Evolutionary conservation across 2,329 filamentous ascomycete genomes (phyloP).

Genomic region (Fonsecaea pugnacius): DNA sequence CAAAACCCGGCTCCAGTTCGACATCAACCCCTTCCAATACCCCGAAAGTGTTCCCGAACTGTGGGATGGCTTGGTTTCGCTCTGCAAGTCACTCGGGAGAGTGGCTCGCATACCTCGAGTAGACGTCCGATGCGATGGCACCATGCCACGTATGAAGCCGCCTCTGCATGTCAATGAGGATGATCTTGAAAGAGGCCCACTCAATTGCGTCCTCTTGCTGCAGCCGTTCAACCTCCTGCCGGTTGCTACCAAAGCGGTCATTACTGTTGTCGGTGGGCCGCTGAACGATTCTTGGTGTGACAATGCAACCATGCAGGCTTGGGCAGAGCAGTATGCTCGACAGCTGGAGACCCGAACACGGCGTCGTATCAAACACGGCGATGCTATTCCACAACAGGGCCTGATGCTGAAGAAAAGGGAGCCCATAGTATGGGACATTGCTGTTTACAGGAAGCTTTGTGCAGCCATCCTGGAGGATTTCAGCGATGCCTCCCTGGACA

Average conservation of each 20-base stretch:
- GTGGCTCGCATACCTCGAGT: background rate
- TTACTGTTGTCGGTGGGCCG: background rate
- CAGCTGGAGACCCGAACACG: background rate
- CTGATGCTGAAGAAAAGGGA: background rate
- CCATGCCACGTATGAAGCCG: background rate
- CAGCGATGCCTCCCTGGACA: background rate
- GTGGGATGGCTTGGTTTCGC: background rate
- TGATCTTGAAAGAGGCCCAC: background rate
- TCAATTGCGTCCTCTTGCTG: background rate
- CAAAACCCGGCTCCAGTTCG: background rate
- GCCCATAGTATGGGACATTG: background rate
- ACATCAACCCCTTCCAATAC: background rate
- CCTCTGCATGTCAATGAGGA: conserved; percentile 2
- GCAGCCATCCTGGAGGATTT: background rate
- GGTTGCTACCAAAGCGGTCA: background rate
- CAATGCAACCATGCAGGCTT: background rate
- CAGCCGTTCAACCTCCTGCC: background rate
- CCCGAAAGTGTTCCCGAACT: background rate
- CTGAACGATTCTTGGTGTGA: background rate
- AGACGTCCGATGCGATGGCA: background rate
- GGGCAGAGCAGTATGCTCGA: background rate
- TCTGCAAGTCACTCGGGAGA: background rate
- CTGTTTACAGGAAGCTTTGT: background rate
- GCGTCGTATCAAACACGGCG: background rate
- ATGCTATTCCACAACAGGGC: background rate